Evolutionary conservation across 2,329 filamentous ascomycete species (phyloP), one percentile per base, ranked within the genome.

Genomic region (Triangularia verruculosa): DNA sequence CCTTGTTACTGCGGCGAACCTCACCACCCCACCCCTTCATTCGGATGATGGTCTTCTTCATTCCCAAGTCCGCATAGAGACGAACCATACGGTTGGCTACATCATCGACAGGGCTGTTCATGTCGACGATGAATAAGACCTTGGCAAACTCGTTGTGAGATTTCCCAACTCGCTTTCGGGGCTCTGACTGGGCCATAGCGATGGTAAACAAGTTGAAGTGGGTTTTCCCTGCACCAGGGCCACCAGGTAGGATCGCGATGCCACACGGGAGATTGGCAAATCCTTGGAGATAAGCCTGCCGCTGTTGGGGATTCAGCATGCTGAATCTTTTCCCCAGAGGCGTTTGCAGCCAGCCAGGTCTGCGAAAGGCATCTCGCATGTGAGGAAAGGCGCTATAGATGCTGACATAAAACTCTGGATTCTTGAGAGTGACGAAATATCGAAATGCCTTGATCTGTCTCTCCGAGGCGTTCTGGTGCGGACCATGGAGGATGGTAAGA

Each of bases 151-250:
- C 58, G n/a, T 51, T 25, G 2, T 20, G 34, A 11, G 39, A 22
- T 11, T 59, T 39, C 5, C 34, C 57, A 11, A 52, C 15, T 54
- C 22, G 22, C 15, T 15, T 13, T 5, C 25, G 17, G 24, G 25
- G 34, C 22, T 51, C 13, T 11, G 43, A 52, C 13, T 52, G 20
- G 12, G 34, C n/a, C 39, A 51, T 59, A 1, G 28, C 22, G 4
- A 34, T 32, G 13, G 59, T 61, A 22, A 66, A 64, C 0, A 66
- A 27, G 30, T 66, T 64, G 39, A 62, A 62, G n/a, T 64, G 60
- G 0, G 65, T 66, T 20, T 66, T 66, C 4, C 65, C 65, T 2
- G 65, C 65, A 1, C 65, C 65, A 11, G 62, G 65, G 17, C 65
- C 59, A 1, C 65, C 65, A 13, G 62, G 65, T 5, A 64, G 24